Conservation (phyloP, 2,329 filamentous ascomycete genomes). For the Penicillium occitanis region DNA sequence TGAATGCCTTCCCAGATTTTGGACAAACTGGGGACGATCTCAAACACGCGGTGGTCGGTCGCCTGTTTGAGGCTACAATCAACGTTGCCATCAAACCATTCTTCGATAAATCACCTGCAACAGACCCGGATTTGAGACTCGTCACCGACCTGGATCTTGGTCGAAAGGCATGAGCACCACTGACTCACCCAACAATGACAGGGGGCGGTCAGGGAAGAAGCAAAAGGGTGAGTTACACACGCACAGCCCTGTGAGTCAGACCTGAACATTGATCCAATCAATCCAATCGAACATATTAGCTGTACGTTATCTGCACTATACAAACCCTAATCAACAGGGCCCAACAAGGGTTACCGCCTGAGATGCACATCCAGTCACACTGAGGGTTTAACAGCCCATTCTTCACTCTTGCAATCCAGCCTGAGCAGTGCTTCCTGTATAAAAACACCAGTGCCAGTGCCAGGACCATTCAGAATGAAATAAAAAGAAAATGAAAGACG, state of each 20-base stretch:
- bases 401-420: background rate
- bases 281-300: background rate
- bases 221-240: background rate
- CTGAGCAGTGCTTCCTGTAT: background rate
- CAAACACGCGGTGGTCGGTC: conserved; percentile 64
- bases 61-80: conserved; percentile 74
- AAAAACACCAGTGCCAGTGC: background rate
- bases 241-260: background rate
- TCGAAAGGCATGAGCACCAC: conserved; percentile 28
- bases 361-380: background rate
- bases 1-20: conserved; percentile 97
- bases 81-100: conserved; percentile 66
- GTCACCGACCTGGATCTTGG: conserved; percentile 46
- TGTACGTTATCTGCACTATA: conserved; percentile 4
- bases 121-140: conserved; percentile 36
- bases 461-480: background rate
- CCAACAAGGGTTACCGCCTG: background rate
- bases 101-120: conserved; percentile 51
- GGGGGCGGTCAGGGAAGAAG: conserved; percentile 1
- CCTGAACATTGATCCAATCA: background rate
- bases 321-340: background rate
- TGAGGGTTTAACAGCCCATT: background rate
- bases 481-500: background rate
- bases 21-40: conserved; percentile 80
- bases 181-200: background rate